Evolutionary conservation across 805 yeast species (phyloP).

Genomic region (Wickerhamomyces rabaulensis): DNA sequence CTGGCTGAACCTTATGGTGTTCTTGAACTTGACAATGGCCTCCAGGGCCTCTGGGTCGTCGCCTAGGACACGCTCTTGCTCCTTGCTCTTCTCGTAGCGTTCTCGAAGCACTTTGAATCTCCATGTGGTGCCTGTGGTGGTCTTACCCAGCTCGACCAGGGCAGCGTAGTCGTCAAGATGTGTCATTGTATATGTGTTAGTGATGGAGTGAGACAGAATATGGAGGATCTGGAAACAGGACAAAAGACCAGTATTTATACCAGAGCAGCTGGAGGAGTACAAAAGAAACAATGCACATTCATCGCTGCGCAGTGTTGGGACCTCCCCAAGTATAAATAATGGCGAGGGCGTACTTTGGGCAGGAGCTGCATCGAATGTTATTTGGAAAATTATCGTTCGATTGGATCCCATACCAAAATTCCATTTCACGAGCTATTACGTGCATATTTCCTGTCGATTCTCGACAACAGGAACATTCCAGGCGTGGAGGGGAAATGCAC

Average conservation of each 20-base stretch:
- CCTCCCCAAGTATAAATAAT: too few relatives aligned
- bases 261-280: too few relatives aligned
- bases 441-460: too few relatives aligned
- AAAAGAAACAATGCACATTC: too few relatives aligned
- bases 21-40: background rate
- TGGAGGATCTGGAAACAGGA: too few relatives aligned
- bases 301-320: too few relatives aligned
- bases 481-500: too few relatives aligned
- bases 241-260: too few relatives aligned
- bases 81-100: slow-evolving; percentile 6
- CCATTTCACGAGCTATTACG: too few relatives aligned
- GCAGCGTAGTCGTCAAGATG: background rate
- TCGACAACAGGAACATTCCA: too few relatives aligned
- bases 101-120: slow-evolving; percentile 16
- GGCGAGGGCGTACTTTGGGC: background rate
- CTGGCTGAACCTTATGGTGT: background rate
- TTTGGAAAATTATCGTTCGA: background rate
- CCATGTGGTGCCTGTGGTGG: slow-evolving; percentile 16
- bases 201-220: background rate
- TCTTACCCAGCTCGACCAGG: background rate
- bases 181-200: background rate
- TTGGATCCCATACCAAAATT: background rate
- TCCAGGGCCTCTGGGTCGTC: background rate
- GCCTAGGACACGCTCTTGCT: background rate
- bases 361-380: background rate